These are phyloP conservation scores for Fusarium keratoplasticum DNA, from an alignment of 2,329 filamentous ascomycete genomes.

Conservation along the genomic window DNA sequence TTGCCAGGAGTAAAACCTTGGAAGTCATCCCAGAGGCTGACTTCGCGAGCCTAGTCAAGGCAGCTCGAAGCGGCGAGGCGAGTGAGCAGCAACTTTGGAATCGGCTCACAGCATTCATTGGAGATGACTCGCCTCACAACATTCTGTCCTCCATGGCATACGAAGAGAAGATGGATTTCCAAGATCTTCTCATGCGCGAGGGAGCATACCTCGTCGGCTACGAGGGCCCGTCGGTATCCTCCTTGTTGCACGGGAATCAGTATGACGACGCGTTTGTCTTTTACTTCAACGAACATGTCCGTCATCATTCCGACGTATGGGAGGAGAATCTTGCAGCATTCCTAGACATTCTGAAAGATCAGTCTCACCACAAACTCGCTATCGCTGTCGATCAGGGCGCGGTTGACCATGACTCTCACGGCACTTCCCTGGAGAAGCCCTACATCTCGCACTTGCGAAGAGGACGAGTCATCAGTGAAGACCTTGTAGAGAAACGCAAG, in stretches of 20 bases:
- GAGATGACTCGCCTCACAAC: background rate
- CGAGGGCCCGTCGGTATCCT: background rate
- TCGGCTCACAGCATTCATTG: background rate
- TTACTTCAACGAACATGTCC: constrained; percentile 11
- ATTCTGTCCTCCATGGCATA: background rate
- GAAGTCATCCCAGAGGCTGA: background rate
- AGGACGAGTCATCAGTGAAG: background rate
- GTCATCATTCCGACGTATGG: constrained; percentile 7
- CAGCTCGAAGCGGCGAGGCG: background rate
- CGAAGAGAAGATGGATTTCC: background rate
- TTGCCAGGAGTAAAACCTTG: background rate
- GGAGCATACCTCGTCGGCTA: background rate
- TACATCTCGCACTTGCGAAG: background rate
- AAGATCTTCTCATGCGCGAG: background rate
- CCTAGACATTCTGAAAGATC: background rate
- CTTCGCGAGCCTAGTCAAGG: background rate
- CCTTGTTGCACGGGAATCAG: constrained; percentile 4
- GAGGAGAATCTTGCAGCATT: constrained; percentile 12
- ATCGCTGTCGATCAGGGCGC: background rate
- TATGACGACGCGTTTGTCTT: background rate
- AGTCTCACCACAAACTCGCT: background rate
- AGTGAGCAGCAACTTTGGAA: background rate
- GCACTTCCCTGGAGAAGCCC: background rate
- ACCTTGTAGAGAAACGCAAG: background rate
- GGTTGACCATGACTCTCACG: background rate